These are phyloP conservation scores for Mycena galopus DNA, from an alignment of 768 basidiomycete species.

Conservation along the genomic window DNA sequence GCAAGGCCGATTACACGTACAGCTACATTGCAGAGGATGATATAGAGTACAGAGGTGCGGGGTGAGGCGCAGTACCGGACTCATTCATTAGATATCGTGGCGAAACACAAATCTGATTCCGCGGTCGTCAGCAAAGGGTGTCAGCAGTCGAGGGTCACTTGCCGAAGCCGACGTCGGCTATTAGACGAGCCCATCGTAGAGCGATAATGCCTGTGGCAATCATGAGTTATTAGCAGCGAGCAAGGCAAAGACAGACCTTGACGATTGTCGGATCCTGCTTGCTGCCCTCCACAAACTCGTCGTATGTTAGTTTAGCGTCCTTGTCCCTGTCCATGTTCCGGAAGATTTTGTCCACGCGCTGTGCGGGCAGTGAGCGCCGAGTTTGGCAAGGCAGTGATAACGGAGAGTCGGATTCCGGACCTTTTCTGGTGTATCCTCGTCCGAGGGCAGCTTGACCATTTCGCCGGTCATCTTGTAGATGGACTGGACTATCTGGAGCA, in stretches of 20 bases:
- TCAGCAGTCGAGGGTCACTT: slow-evolving; percentile 19
- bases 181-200: slow-evolving; percentile 96
- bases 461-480: slow-evolving; percentile 99
- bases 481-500: slow-evolving; percentile 97
- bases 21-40: slow-evolving; percentile 46
- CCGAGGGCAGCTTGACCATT: slow-evolving; percentile 98
- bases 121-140: slow-evolving; percentile 18
- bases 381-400: slow-evolving; percentile 8
- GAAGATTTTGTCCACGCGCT: slow-evolving; percentile 99
- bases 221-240: slow-evolving; percentile 27
- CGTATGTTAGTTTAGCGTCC: slow-evolving; percentile 92
- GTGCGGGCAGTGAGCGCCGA: slow-evolving; percentile 25
- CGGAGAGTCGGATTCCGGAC: slow-evolving; percentile 56
- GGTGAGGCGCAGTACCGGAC: slow-evolving; percentile 7
- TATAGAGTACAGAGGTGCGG: slow-evolving; percentile 34
- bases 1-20: slow-evolving; percentile 40
- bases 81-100: slow-evolving; percentile 35
- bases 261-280: slow-evolving; percentile 99
- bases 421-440: slow-evolving; percentile 99
- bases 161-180: slow-evolving; percentile 12
- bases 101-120: slow-evolving; percentile 27
- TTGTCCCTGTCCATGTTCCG: slow-evolving; percentile 97
- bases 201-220: slow-evolving; percentile 80
- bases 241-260: slow-evolving; percentile 67
- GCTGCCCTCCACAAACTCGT: slow-evolving; percentile 98